A percentile compares a stretch with the other conserved stretches of the same genome.
Conservation (phyloP, 2,329 filamentous ascomycete species). For the Fusarium nelsonii region DNA sequence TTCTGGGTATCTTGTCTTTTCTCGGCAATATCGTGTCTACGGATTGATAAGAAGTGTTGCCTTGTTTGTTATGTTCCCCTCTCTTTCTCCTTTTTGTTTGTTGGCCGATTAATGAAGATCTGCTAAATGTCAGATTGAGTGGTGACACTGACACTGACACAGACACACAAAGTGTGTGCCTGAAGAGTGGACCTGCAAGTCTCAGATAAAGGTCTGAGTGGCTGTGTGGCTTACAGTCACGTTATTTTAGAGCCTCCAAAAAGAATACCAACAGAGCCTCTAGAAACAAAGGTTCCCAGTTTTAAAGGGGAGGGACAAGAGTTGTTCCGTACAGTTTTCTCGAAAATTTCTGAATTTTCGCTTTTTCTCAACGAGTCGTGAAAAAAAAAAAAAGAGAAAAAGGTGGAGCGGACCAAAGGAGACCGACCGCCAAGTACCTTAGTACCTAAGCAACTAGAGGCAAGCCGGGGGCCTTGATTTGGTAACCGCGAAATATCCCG, state of each 20-base stretch:
- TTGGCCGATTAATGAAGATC: neutral
- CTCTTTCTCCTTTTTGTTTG: neutral
- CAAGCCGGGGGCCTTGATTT: slow-evolving; percentile 1
- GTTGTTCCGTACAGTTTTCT: neutral
- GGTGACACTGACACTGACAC: neutral
- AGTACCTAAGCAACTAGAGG: neutral
- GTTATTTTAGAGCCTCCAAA: slow-evolving; percentile 25
- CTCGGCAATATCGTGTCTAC: neutral
- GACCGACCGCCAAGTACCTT: too few relatives aligned
- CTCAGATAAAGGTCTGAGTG: slow-evolving; percentile 23
- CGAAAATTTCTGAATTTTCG: neutral
- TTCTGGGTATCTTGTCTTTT: neutral
- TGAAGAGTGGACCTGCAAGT: slow-evolving; percentile 27
- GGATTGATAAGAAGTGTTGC: neutral
- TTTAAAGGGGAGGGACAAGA: neutral
- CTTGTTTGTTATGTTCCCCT: too few relatives aligned
- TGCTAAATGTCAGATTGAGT: neutral
- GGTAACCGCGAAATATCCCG: neutral
- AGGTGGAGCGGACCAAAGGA: slow-evolving; percentile 18
- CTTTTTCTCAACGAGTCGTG: slow-evolving; percentile 2
- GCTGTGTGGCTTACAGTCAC: slow-evolving; percentile 25
- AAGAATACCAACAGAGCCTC: neutral
- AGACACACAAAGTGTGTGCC: slow-evolving; percentile 15
- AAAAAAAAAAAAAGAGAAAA: neutral
- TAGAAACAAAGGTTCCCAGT: too few relatives aligned